These are phyloP conservation scores for Fraxinus sp. DNA, from an alignment of 305 asterid species.

Conservation along the genomic window DNA sequence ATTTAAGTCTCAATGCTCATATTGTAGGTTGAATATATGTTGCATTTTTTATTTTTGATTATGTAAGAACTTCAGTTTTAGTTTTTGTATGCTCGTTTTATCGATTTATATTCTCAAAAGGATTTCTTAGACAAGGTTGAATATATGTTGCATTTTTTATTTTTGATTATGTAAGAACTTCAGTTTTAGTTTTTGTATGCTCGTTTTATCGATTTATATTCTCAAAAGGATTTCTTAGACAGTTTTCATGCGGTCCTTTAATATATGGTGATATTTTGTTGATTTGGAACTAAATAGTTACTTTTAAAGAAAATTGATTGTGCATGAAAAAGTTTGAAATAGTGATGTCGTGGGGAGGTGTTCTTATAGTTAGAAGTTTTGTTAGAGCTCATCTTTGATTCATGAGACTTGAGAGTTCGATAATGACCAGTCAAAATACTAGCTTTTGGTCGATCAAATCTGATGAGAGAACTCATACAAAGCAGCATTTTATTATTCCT, in stretches of 20 bases:
- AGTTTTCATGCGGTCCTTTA: neutral
- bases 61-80: neutral
- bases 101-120: neutral
- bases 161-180: too few species aligned
- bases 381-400: neutral
- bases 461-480: neutral
- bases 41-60: neutral
- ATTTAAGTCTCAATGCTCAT: neutral
- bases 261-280: neutral
- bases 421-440: neutral
- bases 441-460: neutral
- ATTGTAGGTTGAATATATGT: neutral
- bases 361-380: neutral
- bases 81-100: neutral
- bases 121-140: too few species aligned
- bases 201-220: too few species aligned
- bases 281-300: neutral
- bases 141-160: too few species aligned
- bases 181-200: too few species aligned
- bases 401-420: neutral
- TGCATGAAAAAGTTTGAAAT: neutral
- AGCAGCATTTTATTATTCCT: neutral
- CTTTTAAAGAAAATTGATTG: neutral
- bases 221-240: too few species aligned
- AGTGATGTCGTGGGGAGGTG: neutral